Base-by-base conservation (phyloP, 2,329 filamentous ascomycete species). In the Lachnellula suecica region DNA sequence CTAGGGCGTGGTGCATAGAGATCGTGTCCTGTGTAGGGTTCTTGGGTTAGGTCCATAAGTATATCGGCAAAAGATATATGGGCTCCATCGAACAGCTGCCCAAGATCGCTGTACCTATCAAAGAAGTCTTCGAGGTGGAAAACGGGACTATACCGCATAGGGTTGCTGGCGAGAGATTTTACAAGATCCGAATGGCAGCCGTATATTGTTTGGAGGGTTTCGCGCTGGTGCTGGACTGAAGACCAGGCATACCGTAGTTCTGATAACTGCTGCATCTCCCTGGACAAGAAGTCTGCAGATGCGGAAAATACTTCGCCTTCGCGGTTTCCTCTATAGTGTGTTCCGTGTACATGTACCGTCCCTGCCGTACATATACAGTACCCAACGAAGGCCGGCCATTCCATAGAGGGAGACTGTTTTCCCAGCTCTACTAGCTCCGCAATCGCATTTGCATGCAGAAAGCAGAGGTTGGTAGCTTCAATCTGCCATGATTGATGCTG, bases 401-500 rank as follows among this genome's bases (percentile, higher is more conserved):
- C 89, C 20, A 92, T 83, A 2, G 87, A 81, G 1, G 83, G 81
- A 1, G 85, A 84, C 59, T 87, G 87, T 57, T 86, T 87, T 1
- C 62, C 89, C 15, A 92, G 80, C 65, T 93, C 88, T 4, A 91
- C 85, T 2, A 96, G 73, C 64, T 95, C 90, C 1, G 89, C 85
- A 47, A 95, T 92, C 4, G 90, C 89, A 64, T 95, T 96, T 5
- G 91, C 90, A 60, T 96, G 91, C 17, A 92, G 74, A 67, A 86
- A 94, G 69, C 91, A 95, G 66, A 93, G 79, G 63, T 94, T 93
- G 0, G 90, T 95, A 0, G 91, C 89, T 67, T 95, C 89, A 44
- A 95, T 93, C 66, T 95, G 91, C 91, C 91, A 96, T 24, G 89
- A 92, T 66, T 95, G 90, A 60, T 95, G 89, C 63, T 95, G 90